phyloP scores from a whole-genome alignment of 352 stramenopile genomes.

The Globisporangium okanoganense region DNA sequence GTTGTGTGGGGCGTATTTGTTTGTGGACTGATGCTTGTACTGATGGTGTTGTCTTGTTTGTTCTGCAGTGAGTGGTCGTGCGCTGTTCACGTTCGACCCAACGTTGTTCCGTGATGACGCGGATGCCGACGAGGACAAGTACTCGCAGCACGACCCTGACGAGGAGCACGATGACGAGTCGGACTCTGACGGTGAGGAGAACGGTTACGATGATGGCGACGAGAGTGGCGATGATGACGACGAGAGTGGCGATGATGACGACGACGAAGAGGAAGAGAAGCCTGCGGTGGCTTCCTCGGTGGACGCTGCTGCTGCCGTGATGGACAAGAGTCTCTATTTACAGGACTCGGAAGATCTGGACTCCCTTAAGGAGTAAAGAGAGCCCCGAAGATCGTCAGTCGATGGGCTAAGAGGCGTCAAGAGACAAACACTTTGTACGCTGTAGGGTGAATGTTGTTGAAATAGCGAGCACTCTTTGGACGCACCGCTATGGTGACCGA shows the following conservation, averaged over 20 bases:
- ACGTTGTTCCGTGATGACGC: conserved; percentile 90
- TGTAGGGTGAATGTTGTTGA: conserved; percentile 22
- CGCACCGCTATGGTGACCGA: not conserved
- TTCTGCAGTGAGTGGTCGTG: conserved; percentile 84
- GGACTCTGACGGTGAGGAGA: conserved; percentile 27
- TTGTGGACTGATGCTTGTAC: conserved; percentile 5
- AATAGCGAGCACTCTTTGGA: conserved; percentile 1
- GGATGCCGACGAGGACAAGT: conserved; percentile 82
- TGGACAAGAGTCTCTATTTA: conserved; percentile 85
- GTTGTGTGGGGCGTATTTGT: not conserved
- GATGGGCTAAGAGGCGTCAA: conserved; percentile 13
- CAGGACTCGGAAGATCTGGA: conserved; percentile 76
- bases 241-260: conserved; percentile 20
- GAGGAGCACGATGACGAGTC: conserved; percentile 27
- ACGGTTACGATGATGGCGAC: conserved; percentile 70
- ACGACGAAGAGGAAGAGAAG: conserved; percentile 44
- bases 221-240: conserved; percentile 18
- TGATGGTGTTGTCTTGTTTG: conserved; percentile 13
- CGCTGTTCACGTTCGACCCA: conserved; percentile 88
- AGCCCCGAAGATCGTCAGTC: not conserved
- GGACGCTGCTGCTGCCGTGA: conserved; percentile 55
- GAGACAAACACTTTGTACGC: conserved; percentile 16
- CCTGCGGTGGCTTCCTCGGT: conserved; percentile 28
- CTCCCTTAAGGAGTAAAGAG: conserved; percentile 65
- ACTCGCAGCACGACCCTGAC: conserved; percentile 64